These are phyloP conservation scores for Yueomyces sinensis DNA, from an alignment of 805 yeast genomes.

Conservation along the genomic window DNA sequence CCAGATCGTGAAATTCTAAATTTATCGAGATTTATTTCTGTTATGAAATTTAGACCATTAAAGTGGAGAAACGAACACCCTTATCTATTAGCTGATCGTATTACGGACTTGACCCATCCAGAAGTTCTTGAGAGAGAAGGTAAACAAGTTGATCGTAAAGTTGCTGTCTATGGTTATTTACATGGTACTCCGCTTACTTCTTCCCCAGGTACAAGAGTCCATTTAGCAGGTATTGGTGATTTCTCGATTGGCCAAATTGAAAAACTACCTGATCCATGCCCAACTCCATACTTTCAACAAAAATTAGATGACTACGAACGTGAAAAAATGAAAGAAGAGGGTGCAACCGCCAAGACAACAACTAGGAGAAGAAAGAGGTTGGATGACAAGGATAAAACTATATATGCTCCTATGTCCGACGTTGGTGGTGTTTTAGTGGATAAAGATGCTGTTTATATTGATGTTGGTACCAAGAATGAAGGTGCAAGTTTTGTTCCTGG, in stretches of 20 bases:
- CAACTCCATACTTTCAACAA: constrained; percentile 88
- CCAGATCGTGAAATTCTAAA: constrained; percentile 94
- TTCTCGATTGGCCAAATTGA: constrained; percentile 63
- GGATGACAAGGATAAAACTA: constrained; percentile 86
- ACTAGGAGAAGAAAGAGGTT: constrained; percentile 82
- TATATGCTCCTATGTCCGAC: constrained; percentile 98
- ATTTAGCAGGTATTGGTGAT: constrained; percentile 95
- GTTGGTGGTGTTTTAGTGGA: constrained; percentile 98
- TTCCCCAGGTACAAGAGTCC: constrained; percentile 56
- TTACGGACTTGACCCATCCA: constrained; percentile 92
- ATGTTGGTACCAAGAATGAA: constrained; percentile 25
- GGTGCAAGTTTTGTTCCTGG: constrained; percentile 41
- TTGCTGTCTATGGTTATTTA: constrained; percentile 86
- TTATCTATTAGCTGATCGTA: constrained; percentile 77
- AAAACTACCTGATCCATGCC: constrained; percentile 95
- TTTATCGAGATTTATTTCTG: constrained; percentile 81
- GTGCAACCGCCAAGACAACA: constrained; percentile 34
- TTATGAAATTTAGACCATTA: constrained; percentile 97
- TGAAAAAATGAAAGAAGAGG: constrained; percentile 53
- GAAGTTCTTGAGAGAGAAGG: constrained; percentile 54
- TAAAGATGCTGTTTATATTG: constrained; percentile 94
- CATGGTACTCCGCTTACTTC: constrained; percentile 82
- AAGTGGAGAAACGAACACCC: constrained; percentile 99
- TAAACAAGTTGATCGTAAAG: constrained; percentile 74
- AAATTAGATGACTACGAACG: constrained; percentile 69